These are phyloP conservation scores for Aspergillus phoenicis DNA, from an alignment of 2,329 filamentous ascomycete species.

Conservation along the genomic window DNA sequence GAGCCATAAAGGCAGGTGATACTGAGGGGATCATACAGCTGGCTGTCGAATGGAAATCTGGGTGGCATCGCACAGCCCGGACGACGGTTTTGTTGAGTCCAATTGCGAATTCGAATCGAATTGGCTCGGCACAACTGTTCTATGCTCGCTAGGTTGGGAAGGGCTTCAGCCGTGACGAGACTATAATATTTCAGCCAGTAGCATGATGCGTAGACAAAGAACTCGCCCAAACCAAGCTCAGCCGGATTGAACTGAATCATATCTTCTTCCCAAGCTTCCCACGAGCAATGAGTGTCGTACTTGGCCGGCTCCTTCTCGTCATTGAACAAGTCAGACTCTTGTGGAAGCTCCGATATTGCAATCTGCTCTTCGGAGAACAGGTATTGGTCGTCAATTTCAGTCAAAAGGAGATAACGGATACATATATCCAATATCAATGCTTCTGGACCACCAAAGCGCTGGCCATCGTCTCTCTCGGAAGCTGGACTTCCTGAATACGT, in stretches of 20 bases:
- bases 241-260: constrained; percentile 31
- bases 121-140: constrained; percentile 20
- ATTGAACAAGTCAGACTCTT: constrained; percentile 27
- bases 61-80: constrained; percentile 34
- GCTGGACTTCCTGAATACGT: neutral
- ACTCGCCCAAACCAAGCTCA: constrained; percentile 30
- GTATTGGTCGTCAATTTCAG: constrained; percentile 30
- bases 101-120: constrained; percentile 35
- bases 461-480: neutral
- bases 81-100: constrained; percentile 36
- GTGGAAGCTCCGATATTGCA: constrained; percentile 28
- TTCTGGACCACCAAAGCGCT: constrained; percentile 20
- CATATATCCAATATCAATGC: constrained; percentile 29
- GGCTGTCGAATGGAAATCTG: constrained; percentile 35
- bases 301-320: constrained; percentile 22
- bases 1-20: constrained; percentile 40
- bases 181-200: constrained; percentile 39
- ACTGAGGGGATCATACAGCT: constrained; percentile 39
- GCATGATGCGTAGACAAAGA: constrained; percentile 43
- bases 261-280: constrained; percentile 36
- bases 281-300: constrained; percentile 27
- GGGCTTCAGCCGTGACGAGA: constrained; percentile 19
- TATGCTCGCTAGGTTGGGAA: constrained; percentile 17
- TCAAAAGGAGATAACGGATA: constrained; percentile 24
- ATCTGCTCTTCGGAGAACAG: constrained; percentile 34